Evolutionary conservation across 1,284 basidiomycete species (phyloP).

Genomic region (Pyrrhoderma lamaoense): DNA sequence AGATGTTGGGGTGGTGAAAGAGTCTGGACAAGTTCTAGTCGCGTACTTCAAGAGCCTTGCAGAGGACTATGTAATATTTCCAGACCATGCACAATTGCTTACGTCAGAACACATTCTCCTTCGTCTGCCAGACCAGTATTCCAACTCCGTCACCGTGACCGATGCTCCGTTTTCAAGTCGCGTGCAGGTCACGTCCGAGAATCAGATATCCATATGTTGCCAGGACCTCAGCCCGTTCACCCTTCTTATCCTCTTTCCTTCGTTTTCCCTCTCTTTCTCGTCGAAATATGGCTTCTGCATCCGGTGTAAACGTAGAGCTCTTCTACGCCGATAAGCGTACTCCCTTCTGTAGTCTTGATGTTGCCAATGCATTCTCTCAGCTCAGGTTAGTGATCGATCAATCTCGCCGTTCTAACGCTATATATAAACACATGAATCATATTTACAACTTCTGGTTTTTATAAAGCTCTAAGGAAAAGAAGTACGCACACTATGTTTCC

Average conservation of each 20-base stretch:
- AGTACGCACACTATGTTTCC: conserved; percentile 65
- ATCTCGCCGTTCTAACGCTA: background rate
- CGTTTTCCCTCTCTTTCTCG: background rate
- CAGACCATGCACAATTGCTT: too few relatives aligned
- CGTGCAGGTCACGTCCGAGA: background rate
- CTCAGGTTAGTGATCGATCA: conserved; percentile 15
- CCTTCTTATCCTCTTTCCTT: background rate
- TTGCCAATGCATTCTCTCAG: conserved; percentile 12
- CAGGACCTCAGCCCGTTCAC: background rate
- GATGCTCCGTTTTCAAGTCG: too few relatives aligned
- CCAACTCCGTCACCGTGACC: too few relatives aligned
- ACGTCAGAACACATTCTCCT: background rate
- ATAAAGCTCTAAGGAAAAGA: conserved; percentile 66
- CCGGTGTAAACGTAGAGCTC: conserved; percentile 12
- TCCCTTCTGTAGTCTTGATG: conserved; percentile 17
- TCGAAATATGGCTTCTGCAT: conserved; percentile 10
- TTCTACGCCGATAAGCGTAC: conserved; percentile 16
- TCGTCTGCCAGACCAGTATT: too few relatives aligned
- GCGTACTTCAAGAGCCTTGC: too few relatives aligned
- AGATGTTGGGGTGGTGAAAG: background rate
- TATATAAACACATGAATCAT: too few relatives aligned
- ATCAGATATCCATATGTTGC: background rate
- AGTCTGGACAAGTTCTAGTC: too few relatives aligned
- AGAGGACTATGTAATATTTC: too few relatives aligned
- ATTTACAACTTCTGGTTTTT: too few relatives aligned